Base-by-base conservation (phyloP, 441 rosid species). In the Melastoma candidum region DNA sequence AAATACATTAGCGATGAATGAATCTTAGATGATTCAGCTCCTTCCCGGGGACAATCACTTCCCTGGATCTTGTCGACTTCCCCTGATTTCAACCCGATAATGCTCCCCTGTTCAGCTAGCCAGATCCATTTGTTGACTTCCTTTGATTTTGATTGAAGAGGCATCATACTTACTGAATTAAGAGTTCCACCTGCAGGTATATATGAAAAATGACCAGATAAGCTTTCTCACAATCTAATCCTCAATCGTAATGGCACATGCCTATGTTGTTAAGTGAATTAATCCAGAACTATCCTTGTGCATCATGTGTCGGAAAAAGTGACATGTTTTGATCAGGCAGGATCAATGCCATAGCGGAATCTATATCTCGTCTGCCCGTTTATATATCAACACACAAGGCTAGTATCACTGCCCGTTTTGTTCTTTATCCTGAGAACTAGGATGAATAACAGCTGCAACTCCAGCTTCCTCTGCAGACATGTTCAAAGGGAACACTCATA, bases 151-250 rank as follows among this genome's bases (percentile, higher is more conserved):
- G 83, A 47, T 0, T 78, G 65, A 68, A 89, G 85, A 50, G 87
- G 95, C 68, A 74, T 87, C 51, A 17, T 17, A 17, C 83, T 77
- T 9, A 94, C 79, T 54, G 90, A 82, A 62, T 80, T 65, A 59
- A 94, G 56, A 11, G 97, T 96, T 83, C 92, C 56, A 89, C 90
- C 99, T 87, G 75, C 27, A 22, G 11, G 57, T 62, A 63, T 11
- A 6, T 39, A 13, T 67, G 54, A 52, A 50, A 29, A 26, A 14
- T 32, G 46, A n/a, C 47, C 11, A 41, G 11, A 43, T 14, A 22
- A 11, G 2, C 7, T 17, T 17, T 11, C 3, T 36, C 13, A 7
- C 12, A 22, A 54, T 44, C 22, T 13, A 13, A 32, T 26, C 43
- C 1, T 29, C 41, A 26, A 26, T 27, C 14, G 26, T 2, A 12